A percentile compares a stretch with the other conserved stretches of the same genome.
phyloP scores from a whole-genome alignment of 495 filamentous ascomycete species.

The Aspergillus haitiensis region DNA sequence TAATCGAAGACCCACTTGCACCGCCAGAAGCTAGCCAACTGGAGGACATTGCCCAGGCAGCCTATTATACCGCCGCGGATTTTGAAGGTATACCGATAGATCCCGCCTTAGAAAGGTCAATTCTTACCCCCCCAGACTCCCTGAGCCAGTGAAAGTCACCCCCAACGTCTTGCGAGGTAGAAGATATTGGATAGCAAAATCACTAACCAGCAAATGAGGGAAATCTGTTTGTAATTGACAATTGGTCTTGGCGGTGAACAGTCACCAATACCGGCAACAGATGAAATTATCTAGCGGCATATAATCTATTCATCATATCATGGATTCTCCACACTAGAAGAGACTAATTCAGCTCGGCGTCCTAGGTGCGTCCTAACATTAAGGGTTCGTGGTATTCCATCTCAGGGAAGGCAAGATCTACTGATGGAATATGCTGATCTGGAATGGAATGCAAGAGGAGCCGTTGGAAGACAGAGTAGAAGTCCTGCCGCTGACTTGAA shows the following conservation, averaged over 20 bases:
- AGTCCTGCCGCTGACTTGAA: neutral
- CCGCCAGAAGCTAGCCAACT: constrained; percentile 31
- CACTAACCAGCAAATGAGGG: neutral
- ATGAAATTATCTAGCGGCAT: neutral
- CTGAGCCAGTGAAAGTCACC: neutral
- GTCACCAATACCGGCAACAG: neutral
- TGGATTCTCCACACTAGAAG: neutral
- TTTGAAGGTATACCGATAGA: constrained; percentile 51
- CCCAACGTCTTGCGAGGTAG: too few relatives aligned
- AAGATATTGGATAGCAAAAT: too few relatives aligned
- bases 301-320: neutral
- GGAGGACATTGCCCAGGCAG: constrained; percentile 27
- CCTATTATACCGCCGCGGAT: constrained; percentile 20
- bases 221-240: neutral
- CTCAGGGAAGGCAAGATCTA: too few relatives aligned
- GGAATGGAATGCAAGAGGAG: neutral
- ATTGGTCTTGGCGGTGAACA: neutral
- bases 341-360: too few relatives aligned
- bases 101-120: constrained; percentile 41
- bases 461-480: neutral
- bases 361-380: too few relatives aligned
- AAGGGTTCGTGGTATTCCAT: too few relatives aligned
- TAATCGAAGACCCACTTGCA: constrained; percentile 28
- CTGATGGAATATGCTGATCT: too few relatives aligned
- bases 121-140: constrained; percentile 14